These are phyloP conservation scores for Penicillium concentricum DNA, from an alignment of 2,329 filamentous ascomycete species.

Conservation along the genomic window DNA sequence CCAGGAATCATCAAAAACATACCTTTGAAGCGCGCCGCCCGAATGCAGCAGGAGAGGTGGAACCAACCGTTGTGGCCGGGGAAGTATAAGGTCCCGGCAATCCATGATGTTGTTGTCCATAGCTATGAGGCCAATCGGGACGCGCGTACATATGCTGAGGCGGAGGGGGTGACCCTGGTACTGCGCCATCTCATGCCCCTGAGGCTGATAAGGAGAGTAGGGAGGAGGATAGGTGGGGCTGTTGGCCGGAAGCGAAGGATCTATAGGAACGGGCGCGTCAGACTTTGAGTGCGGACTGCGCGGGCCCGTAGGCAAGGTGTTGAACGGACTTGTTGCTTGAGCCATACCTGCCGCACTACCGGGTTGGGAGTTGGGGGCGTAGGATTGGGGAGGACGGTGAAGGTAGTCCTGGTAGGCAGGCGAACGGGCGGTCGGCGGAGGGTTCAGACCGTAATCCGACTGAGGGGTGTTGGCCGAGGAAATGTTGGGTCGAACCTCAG, in stretches of 20 bases:
- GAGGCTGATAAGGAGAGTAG: constrained; percentile 83
- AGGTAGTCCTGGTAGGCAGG: constrained; percentile 85
- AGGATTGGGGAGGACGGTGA: constrained; percentile 71
- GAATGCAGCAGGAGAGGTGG: constrained; percentile 55
- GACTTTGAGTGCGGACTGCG: constrained; percentile 72
- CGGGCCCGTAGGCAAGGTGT: constrained; percentile 47
- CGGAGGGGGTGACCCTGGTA: constrained; percentile 52
- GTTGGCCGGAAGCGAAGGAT: constrained; percentile 92
- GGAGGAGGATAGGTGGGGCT: constrained; percentile 86
- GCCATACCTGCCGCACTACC: constrained; percentile 87
- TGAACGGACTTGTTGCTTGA: constrained; percentile 97
- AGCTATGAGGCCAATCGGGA: constrained; percentile 47
- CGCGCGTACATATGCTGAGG: constrained; percentile 50
- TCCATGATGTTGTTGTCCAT: constrained; percentile 48
- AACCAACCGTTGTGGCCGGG: constrained; percentile 58
- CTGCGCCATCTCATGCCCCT: constrained; percentile 82
- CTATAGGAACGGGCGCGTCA: constrained; percentile 98
- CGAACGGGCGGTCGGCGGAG: constrained; percentile 67
- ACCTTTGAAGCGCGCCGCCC: constrained; percentile 63
- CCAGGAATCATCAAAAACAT: constrained; percentile 47
- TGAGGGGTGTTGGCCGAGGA: constrained; percentile 79
- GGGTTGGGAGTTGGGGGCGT: constrained; percentile 66
- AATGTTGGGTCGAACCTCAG: constrained; percentile 76
- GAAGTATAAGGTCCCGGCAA: constrained; percentile 51
- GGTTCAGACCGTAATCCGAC: constrained; percentile 82